phyloP scores from a whole-genome alignment of 1,284 basidiomycete genomes.

The Malassezia pachydermatis region DNA sequence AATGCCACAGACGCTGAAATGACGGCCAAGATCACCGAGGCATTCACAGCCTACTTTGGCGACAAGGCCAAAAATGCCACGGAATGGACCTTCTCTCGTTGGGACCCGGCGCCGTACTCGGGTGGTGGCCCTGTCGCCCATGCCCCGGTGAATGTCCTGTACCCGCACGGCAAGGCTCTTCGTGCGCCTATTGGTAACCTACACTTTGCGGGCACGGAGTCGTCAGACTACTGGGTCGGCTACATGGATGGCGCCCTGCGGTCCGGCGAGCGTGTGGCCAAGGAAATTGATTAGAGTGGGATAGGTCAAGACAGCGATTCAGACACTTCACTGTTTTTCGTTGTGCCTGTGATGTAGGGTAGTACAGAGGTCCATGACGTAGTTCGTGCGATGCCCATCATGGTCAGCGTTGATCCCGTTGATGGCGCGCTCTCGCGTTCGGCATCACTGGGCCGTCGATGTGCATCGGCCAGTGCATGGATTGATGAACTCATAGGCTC shows the following conservation, averaged over 20 bases:
- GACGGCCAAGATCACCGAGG: background rate
- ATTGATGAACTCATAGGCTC: background rate
- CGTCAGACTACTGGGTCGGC: slow-evolving; percentile 10
- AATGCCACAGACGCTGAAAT: background rate
- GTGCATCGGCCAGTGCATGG: too few relatives aligned
- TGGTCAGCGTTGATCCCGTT: background rate
- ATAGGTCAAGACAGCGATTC: too few relatives aligned
- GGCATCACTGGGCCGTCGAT: too few relatives aligned
- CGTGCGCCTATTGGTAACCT: slow-evolving; percentile 2
- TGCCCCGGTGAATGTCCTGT: background rate
- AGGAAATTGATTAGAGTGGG: too few relatives aligned
- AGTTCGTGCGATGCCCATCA: background rate
- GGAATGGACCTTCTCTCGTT: slow-evolving; percentile 2
- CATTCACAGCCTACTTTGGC: slow-evolving; percentile 10
- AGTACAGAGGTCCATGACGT: background rate
- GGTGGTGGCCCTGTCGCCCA: slow-evolving; percentile 3
- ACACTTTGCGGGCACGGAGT: slow-evolving; percentile 15
- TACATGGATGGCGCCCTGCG: slow-evolving; percentile 15
- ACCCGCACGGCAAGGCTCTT: background rate
- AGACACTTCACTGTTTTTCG: background rate
- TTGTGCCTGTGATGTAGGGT: background rate
- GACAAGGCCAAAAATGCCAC: background rate
- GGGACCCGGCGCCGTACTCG: slow-evolving; percentile 15
- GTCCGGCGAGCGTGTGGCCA: slow-evolving; percentile 8
- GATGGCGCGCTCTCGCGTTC: too few relatives aligned